These are phyloP conservation scores for Trichoderma atrobrunneum DNA, from an alignment of 2,329 filamentous ascomycete genomes.

Conservation along the genomic window DNA sequence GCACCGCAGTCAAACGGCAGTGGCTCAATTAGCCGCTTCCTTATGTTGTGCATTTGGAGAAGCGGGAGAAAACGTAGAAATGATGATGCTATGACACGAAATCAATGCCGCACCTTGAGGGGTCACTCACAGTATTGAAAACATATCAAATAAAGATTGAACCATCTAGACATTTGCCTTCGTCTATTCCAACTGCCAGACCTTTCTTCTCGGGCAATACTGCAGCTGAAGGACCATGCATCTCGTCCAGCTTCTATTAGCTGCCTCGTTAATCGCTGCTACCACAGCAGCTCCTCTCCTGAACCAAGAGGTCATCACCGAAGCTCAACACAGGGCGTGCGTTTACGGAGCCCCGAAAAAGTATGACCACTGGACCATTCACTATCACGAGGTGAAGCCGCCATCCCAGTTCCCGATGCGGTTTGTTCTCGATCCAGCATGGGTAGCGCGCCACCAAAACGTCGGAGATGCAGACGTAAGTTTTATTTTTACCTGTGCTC, in stretches of 20 bases:
- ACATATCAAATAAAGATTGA: background rate
- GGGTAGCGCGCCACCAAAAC: constrained; percentile 8
- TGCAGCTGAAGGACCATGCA: background rate
- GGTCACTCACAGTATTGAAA: background rate
- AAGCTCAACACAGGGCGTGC: background rate
- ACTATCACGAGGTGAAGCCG: constrained; percentile 16
- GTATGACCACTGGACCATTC: constrained; percentile 7
- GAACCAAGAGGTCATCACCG: background rate
- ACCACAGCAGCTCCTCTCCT: background rate
- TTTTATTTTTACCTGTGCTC: background rate
- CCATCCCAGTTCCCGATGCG: background rate
- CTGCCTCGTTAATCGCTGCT: background rate
- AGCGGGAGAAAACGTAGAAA: background rate
- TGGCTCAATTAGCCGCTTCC: constrained; percentile 4
- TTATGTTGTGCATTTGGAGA: background rate
- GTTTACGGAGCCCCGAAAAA: constrained; percentile 10
- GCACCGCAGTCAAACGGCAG: background rate
- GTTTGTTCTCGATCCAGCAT: constrained; percentile 17
- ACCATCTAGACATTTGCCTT: background rate
- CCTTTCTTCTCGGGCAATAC: background rate
- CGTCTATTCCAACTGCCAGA: background rate
- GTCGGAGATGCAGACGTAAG: constrained; percentile 7
- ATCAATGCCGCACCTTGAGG: background rate
- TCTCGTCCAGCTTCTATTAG: background rate
- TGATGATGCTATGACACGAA: constrained; percentile 1